Percentiles rank a stretch among this genome's conserved stretches.
phyloP scores from a whole-genome alignment of 768 basidiomycete genomes.

The Lactarius akahatsu region DNA sequence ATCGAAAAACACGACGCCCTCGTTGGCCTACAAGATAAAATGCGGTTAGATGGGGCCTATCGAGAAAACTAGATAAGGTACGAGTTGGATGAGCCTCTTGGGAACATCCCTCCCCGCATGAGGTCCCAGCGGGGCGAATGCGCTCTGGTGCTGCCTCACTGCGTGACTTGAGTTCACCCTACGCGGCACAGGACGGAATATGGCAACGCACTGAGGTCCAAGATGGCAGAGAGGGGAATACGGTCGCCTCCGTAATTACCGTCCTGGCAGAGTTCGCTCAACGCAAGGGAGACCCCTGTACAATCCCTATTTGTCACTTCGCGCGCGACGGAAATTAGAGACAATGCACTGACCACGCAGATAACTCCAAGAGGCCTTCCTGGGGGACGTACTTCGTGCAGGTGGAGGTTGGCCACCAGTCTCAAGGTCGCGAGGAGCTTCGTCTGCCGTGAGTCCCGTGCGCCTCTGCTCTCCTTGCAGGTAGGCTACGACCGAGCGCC shows the following conservation, averaged over 20 bases:
- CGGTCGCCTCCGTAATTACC: slow-evolving; percentile 5
- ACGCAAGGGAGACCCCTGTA: slow-evolving; percentile 15
- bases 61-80: neutral
- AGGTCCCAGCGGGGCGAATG: slow-evolving; percentile 17
- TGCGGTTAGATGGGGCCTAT: neutral
- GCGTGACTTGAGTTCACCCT: neutral
- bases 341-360: slow-evolving; percentile 8
- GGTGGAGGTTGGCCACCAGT: neutral
- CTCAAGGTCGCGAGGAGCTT: neutral
- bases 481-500: neutral
- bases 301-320: neutral
- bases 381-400: neutral
- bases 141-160: slow-evolving; percentile 25
- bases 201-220: slow-evolving; percentile 12
- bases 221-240: slow-evolving; percentile 15
- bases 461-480: neutral
- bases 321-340: neutral
- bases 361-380: slow-evolving; percentile 19
- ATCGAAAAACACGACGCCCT: slow-evolving; percentile 9
- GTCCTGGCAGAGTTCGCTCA: slow-evolving; percentile 21
- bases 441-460: neutral
- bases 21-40: slow-evolving; percentile 9
- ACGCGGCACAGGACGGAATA: neutral
- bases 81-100: slow-evolving; percentile 19
- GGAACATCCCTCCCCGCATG: slow-evolving; percentile 19